Conservation (phyloP, 169 alveolate genomes). For the Blepharisma undulans region DNA sequence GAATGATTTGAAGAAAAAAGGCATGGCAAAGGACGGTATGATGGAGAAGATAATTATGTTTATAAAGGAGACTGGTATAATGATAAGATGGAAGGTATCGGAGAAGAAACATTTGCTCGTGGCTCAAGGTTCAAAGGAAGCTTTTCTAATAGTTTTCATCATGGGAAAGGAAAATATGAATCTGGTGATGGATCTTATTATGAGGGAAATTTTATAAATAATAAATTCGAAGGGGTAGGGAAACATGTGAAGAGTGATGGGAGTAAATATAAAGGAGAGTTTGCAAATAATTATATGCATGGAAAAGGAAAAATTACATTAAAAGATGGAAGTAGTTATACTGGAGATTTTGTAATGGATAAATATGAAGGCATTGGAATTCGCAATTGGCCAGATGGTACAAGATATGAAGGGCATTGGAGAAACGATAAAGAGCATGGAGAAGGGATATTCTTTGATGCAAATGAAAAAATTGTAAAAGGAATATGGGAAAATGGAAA, state of each 20-base stretch:
- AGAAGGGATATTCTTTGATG: too few relatives aligned
- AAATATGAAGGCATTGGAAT: slow-evolving; percentile 72
- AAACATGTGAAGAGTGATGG: too few relatives aligned
- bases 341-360: slow-evolving; percentile 36
- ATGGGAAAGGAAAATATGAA: too few relatives aligned
- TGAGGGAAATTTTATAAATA: too few relatives aligned
- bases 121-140: too few relatives aligned
- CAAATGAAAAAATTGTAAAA: too few relatives aligned
- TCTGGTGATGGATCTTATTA: too few relatives aligned
- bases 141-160: too few relatives aligned
- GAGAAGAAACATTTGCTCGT: too few relatives aligned
- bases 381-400: slow-evolving; percentile 70
- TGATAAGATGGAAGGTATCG: slow-evolving; percentile 30
- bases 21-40: not conserved
- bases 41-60: too few relatives aligned
- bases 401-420: slow-evolving; percentile 74
- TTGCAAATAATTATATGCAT: slow-evolving; percentile 41
- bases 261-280: slow-evolving; percentile 57
- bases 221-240: too few relatives aligned
- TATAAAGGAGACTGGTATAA: slow-evolving; percentile 42
- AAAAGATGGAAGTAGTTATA: slow-evolving; percentile 37
- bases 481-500: slow-evolving; percentile 1
- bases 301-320: slow-evolving; percentile 57
- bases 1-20: too few relatives aligned
- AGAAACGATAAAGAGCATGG: slow-evolving; percentile 73